A percentile compares a stretch with the other conserved stretches of the same genome.
Conservation (phyloP, 108 stramenopile genomes). For the Epithemia pelagica region DNA sequence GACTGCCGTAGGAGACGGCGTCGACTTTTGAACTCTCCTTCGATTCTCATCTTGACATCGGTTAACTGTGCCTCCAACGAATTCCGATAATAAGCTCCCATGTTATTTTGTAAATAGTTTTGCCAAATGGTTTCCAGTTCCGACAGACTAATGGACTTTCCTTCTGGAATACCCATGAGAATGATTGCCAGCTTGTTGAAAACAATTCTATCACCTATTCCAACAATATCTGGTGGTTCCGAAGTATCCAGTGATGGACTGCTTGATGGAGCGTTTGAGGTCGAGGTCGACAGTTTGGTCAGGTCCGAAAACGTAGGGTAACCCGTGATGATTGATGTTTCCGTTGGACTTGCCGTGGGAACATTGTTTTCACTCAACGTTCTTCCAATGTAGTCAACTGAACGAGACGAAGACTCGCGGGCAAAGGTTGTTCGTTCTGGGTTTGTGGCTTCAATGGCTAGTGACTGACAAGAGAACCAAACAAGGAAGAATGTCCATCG, state of each 20-base stretch:
- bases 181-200: background rate
- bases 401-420: too few species aligned
- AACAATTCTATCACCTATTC: background rate
- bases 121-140: background rate
- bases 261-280: background rate
- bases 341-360: too few species aligned
- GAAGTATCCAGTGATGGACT: too few species aligned
- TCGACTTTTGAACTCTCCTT: background rate
- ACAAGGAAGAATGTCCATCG: too few species aligned
- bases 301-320: background rate
- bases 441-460: too few species aligned
- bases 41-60: background rate
- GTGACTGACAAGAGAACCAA: too few species aligned
- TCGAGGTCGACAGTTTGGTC: background rate
- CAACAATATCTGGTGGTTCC: background rate
- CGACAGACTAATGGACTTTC: background rate
- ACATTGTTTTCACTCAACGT: too few species aligned
- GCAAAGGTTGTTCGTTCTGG: too few species aligned
- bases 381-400: too few species aligned
- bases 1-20: background rate
- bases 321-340: too few species aligned
- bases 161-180: background rate
- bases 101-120: background rate
- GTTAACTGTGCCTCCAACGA: background rate
- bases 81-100: background rate